phyloP scores from a whole-genome alignment of 768 basidiomycete genomes.

The Rhizopogon vesiculosus region DNA sequence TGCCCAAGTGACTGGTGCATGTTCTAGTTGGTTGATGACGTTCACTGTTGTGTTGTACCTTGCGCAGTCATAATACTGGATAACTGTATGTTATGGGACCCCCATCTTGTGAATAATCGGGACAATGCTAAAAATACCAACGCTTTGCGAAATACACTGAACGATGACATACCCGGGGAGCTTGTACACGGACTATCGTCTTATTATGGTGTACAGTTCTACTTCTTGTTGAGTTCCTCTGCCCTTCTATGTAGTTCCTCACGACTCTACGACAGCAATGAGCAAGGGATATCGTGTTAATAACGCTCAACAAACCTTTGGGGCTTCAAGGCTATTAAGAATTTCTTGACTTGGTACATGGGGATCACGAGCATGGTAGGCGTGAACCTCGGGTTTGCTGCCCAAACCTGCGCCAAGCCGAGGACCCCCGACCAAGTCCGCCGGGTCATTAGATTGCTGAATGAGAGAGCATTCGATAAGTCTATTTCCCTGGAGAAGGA shows the following conservation, averaged over 20 bases:
- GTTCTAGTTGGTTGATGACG: neutral
- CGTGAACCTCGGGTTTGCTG: conserved; percentile 34
- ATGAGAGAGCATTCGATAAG: neutral
- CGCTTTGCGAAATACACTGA: too few species aligned
- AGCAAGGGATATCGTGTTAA: neutral
- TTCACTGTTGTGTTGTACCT: too few species aligned
- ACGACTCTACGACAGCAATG: conserved; percentile 31
- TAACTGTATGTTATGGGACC: neutral
- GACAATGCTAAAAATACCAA: too few species aligned
- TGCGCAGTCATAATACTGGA: neutral
- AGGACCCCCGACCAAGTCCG: conserved; percentile 36
- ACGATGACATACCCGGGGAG: too few species aligned
- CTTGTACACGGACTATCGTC: too few species aligned
- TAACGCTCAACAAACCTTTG: conserved; percentile 34
- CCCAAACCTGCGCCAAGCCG: conserved; percentile 33
- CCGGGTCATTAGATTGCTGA: conserved; percentile 59
- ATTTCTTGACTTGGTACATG: conserved; percentile 42
- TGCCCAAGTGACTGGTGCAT: neutral
- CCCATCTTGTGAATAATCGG: too few species aligned
- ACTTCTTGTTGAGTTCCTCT: conserved; percentile 42
- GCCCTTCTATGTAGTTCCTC: conserved; percentile 45
- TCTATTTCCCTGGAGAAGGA: neutral
- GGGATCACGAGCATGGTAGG: conserved; percentile 49
- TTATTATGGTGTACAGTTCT: neutral
- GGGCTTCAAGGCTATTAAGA: conserved; percentile 40